A percentile compares a stretch with the other conserved stretches of the same genome.
phyloP scores from a whole-genome alignment of 176 grass and related monocot species.

The Otatea glauca region DNA sequence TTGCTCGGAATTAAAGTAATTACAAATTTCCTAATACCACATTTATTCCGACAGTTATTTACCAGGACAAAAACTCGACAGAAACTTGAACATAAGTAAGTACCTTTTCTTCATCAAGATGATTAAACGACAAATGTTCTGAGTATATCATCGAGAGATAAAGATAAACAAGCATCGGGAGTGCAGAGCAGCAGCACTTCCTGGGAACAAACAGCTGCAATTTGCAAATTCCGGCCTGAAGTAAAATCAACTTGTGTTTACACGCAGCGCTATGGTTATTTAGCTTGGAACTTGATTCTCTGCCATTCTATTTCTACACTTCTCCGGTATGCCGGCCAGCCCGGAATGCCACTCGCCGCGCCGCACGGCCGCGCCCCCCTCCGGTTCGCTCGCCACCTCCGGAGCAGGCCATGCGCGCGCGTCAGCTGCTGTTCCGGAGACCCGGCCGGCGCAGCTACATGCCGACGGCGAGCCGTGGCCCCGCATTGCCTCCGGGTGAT shows the following conservation, averaged over 20 bases:
- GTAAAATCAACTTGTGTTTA: too few species aligned
- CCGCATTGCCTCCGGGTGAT: constrained; percentile 32
- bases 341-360: constrained; percentile 34
- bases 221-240: neutral
- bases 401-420: neutral
- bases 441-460: neutral
- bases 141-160: too few species aligned
- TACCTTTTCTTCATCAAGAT: too few species aligned
- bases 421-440: neutral
- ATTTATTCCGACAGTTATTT: too few species aligned
- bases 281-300: neutral
- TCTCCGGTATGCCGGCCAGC: constrained; percentile 44
- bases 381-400: neutral
- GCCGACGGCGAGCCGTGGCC: neutral
- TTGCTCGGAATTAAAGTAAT: too few species aligned
- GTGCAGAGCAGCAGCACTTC: constrained; percentile 58
- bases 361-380: neutral
- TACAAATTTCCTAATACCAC: too few species aligned
- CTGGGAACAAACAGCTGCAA: neutral
- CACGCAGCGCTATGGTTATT: too few species aligned
- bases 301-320: neutral
- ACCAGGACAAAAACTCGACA: too few species aligned
- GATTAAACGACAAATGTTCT: too few species aligned
- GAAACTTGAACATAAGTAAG: too few species aligned
- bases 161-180: constrained; percentile 18